Conservation (phyloP, 2,329 filamentous ascomycete genomes). For the Canariomyces notabilis region DNA sequence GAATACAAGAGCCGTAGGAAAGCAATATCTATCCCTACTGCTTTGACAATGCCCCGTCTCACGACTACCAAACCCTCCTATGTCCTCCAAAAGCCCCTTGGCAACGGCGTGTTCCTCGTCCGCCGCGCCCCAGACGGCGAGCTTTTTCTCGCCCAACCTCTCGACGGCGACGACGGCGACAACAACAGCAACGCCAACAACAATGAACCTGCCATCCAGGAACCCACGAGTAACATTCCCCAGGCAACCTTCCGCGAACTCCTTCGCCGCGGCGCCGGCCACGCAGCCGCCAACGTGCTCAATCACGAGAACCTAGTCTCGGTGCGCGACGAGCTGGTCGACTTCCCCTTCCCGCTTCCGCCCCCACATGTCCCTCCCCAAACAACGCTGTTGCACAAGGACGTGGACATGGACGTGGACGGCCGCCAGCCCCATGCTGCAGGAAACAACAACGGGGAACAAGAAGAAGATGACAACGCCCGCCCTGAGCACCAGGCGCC, state of each 20-base stretch:
- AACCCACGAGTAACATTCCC: too few relatives aligned
- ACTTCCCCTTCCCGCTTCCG: background rate
- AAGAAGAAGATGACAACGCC: too few relatives aligned
- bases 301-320: constrained; percentile 48
- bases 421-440: too few relatives aligned
- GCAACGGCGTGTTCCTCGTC: constrained; percentile 31
- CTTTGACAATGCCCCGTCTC: too few relatives aligned
- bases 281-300: constrained; percentile 34
- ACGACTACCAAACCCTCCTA: constrained; percentile 14
- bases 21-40: too few relatives aligned
- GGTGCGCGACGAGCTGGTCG: constrained; percentile 34
- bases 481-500: too few relatives aligned
- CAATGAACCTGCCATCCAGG: constrained; percentile 11
- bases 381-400: too few relatives aligned
- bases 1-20: too few relatives aligned
- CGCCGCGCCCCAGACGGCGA: constrained; percentile 28
- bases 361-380: too few relatives aligned
- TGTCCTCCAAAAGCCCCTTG: constrained; percentile 27
- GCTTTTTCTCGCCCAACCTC: constrained; percentile 31
- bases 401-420: too few relatives aligned
- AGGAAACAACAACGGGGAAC: too few relatives aligned
- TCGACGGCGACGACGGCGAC: constrained; percentile 17
- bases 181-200: constrained; percentile 15
- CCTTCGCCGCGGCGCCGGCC: constrained; percentile 27
- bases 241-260: constrained; percentile 27